These are phyloP conservation scores for Lentinula sp. DNA, from an alignment of 768 basidiomycete genomes.

Conservation along the genomic window DNA sequence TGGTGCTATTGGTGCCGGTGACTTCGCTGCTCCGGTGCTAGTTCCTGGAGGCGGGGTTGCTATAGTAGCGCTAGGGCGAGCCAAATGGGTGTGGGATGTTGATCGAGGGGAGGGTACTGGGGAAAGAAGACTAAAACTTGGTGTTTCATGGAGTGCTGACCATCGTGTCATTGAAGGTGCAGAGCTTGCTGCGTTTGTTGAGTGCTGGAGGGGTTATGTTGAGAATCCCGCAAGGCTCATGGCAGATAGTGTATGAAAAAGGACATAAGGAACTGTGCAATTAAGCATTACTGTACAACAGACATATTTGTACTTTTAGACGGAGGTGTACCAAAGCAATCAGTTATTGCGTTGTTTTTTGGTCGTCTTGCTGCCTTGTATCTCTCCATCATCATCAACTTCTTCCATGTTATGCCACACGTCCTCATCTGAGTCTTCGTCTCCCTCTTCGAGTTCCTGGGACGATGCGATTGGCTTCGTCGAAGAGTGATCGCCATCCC, in stretches of 20 bases:
- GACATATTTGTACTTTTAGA: not conserved
- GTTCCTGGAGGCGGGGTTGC: conserved; percentile 82
- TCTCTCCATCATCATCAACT: conserved; percentile 32
- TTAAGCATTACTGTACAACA: not conserved
- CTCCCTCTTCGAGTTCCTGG: conserved; percentile 12
- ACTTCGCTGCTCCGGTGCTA: conserved; percentile 67
- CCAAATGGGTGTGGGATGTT: conserved; percentile 75
- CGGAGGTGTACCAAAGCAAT: not conserved
- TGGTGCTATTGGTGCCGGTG: conserved; percentile 71
- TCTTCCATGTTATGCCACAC: conserved; percentile 66
- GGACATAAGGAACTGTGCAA: not conserved
- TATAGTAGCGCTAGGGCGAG: conserved; percentile 76
- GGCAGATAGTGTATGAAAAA: conserved; percentile 36
- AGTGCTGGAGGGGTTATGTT: conserved; percentile 77
- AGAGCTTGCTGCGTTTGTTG: conserved; percentile 84
- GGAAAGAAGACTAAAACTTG: conserved; percentile 50
- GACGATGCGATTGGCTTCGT: conserved; percentile 6
- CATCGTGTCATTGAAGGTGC: conserved; percentile 87
- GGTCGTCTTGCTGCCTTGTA: conserved; percentile 8
- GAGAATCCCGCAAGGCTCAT: conserved; percentile 70
- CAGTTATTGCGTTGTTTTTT: conserved; percentile 17
- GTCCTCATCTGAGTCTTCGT: conserved; percentile 44
- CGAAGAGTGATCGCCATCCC: conserved; percentile 34
- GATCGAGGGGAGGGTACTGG: conserved; percentile 40
- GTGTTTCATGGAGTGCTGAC: conserved; percentile 81